phyloP scores from a whole-genome alignment of 2,329 filamentous ascomycete species.

The Colletotrichum aenigma region DNA sequence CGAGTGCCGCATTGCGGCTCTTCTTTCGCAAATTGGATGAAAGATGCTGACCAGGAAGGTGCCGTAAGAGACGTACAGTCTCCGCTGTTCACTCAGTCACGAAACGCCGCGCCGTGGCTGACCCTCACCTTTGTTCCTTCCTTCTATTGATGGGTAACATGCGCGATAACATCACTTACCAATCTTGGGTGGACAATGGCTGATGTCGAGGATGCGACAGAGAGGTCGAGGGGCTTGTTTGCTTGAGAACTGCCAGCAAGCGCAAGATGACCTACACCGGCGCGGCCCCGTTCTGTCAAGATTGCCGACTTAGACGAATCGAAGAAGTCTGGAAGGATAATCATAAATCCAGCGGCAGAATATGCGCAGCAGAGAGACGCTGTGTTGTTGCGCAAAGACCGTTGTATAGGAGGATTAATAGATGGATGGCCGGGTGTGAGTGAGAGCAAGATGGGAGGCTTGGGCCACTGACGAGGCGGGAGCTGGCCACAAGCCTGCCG shows the following conservation, averaged over 20 bases:
- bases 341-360: not conserved
- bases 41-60: not conserved
- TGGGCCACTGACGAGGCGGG: slow-evolving; percentile 20
- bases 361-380: slow-evolving; percentile 1
- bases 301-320: not conserved
- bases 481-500: slow-evolving; percentile 18
- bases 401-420: slow-evolving; percentile 9
- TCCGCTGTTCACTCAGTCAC: not conserved
- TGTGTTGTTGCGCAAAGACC: not conserved
- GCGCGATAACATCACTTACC: not conserved
- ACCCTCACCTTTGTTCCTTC: not conserved
- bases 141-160: not conserved
- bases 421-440: slow-evolving; percentile 3
- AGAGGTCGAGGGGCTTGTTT: not conserved
- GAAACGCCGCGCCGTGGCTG: not conserved
- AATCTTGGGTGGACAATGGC: not conserved
- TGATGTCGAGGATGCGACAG: not conserved
- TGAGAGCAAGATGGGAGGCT: slow-evolving; percentile 18
- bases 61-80: not conserved
- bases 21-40: not conserved
- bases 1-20: too few species aligned
- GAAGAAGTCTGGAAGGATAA: not conserved
- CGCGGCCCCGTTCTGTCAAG: not conserved
- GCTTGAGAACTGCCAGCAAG: not conserved
- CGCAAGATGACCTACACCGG: not conserved